Percentiles rank a stretch among this genome's conserved stretches.
These are phyloP conservation scores for Paratinospora sagittata DNA, from an alignment of 164 flowering plant genomes.

Conservation along the genomic window DNA sequence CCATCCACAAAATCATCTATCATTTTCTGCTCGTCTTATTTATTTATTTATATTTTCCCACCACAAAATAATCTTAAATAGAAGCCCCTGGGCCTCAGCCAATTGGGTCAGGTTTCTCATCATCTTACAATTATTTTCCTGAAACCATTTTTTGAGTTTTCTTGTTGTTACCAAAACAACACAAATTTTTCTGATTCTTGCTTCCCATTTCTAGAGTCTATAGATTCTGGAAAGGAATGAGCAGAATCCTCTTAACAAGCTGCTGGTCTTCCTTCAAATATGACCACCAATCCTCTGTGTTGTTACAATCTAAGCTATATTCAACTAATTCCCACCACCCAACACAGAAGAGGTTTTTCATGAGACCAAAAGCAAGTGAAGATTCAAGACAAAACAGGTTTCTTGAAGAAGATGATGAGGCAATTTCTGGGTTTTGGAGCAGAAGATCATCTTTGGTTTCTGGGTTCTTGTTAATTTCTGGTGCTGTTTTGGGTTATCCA, in stretches of 20 bases:
- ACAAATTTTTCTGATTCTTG: neutral
- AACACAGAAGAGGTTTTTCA: conserved; percentile 7
- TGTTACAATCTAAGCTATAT: conserved; percentile 12
- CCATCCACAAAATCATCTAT: too few species aligned
- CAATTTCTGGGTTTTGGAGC: conserved; percentile 20
- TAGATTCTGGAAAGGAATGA: conserved; percentile 41
- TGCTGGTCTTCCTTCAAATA: conserved; percentile 28
- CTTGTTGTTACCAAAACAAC: too few species aligned
- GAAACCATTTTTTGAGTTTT: too few species aligned
- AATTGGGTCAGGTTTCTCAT: too few species aligned
- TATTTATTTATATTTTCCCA: too few species aligned
- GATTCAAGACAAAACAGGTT: conserved; percentile 9
- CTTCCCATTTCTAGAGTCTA: neutral
- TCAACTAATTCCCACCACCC: conserved; percentile 11
- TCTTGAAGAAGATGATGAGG: conserved; percentile 25
- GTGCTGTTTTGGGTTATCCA: conserved; percentile 40
- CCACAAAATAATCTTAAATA: too few species aligned
- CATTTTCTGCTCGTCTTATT: too few species aligned
- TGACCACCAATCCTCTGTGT: conserved; percentile 4
- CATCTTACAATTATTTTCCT: too few species aligned
- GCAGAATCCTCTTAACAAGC: conserved; percentile 29
- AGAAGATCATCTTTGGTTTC: conserved; percentile 57
- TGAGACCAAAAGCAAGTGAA: conserved; percentile 14
- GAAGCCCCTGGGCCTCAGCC: too few species aligned
- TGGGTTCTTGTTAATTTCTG: conserved; percentile 44